Conservation (phyloP, 2,329 filamentous ascomycete species). For the Penicillium polonicum region DNA sequence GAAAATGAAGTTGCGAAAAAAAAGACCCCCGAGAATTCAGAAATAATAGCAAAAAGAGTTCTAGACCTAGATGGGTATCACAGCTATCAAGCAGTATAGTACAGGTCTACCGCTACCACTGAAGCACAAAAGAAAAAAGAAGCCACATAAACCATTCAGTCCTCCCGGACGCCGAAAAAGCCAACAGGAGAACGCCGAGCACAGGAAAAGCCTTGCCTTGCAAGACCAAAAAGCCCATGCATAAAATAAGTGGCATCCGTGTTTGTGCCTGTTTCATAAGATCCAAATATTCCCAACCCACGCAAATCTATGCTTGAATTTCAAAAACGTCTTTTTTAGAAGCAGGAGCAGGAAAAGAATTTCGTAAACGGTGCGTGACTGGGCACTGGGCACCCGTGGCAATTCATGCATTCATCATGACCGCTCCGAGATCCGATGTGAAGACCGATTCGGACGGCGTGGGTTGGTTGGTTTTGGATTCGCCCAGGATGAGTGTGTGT, state of each 20-base stretch:
- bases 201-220: not conserved
- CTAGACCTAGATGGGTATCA: slow-evolving; percentile 27
- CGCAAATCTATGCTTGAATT: slow-evolving; percentile 20
- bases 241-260: slow-evolving; percentile 5
- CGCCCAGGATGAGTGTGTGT: slow-evolving; percentile 31
- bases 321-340: slow-evolving; percentile 16
- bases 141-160: slow-evolving; percentile 3
- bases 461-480: slow-evolving; percentile 24
- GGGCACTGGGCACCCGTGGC: not conserved
- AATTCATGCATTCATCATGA: slow-evolving; percentile 37
- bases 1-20: not conserved
- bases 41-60: slow-evolving; percentile 11
- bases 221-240: slow-evolving; percentile 8
- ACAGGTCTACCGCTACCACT: slow-evolving; percentile 26
- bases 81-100: slow-evolving; percentile 28
- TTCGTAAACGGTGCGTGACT: slow-evolving; percentile 17
- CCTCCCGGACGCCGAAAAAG: slow-evolving; percentile 9
- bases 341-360: slow-evolving; percentile 13
- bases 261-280: slow-evolving; percentile 2
- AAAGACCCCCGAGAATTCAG: not conserved
- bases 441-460: slow-evolving; percentile 25
- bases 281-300: slow-evolving; percentile 14
- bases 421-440: slow-evolving; percentile 28
- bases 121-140: slow-evolving; percentile 9
- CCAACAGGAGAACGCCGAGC: slow-evolving; percentile 1